Conservation (phyloP, 805 yeast species). For the Myxozyma mucilagina region DNA sequence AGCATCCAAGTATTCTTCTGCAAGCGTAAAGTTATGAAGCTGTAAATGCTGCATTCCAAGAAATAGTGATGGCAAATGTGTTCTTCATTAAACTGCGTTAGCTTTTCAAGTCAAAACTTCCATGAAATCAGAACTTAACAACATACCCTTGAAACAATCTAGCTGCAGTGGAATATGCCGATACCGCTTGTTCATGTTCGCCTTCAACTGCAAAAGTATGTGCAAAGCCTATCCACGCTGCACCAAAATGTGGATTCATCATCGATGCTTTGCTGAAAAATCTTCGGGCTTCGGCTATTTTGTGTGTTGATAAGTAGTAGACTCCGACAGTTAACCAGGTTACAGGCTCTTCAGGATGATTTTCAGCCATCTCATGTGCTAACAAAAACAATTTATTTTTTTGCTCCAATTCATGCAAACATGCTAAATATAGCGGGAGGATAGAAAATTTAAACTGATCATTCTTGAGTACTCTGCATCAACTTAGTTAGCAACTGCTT, state of each 20-base stretch:
- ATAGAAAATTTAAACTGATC: conserved; percentile 74
- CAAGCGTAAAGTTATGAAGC: conserved; percentile 75
- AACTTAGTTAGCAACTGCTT: neutral
- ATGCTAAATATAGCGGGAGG: conserved; percentile 76
- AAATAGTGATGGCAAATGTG: conserved; percentile 84
- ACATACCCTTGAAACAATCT: conserved; percentile 59
- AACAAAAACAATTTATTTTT: conserved; percentile 74
- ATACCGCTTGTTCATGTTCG: conserved; percentile 98
- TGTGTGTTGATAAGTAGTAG: conserved; percentile 74
- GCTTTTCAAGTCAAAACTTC: neutral
- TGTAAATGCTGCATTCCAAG: conserved; percentile 95
- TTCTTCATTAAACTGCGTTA: conserved; percentile 50
- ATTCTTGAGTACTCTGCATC: conserved; percentile 33
- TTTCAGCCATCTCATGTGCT: conserved; percentile 83
- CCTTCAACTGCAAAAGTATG: conserved; percentile 97
- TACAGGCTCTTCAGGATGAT: conserved; percentile 74
- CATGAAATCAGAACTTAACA: neutral
- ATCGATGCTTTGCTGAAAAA: conserved; percentile 87
- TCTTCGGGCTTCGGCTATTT: conserved; percentile 78
- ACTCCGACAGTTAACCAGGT: conserved; percentile 94
- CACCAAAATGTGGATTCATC: conserved; percentile 84
- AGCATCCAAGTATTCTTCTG: conserved; percentile 80
- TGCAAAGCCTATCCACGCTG: conserved; percentile 98
- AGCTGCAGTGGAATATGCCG: conserved; percentile 95
- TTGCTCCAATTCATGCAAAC: conserved; percentile 81